Evolutionary conservation across 2,329 filamentous ascomycete genomes (phyloP).

Genomic region (Chalaropsis thielavioides): DNA sequence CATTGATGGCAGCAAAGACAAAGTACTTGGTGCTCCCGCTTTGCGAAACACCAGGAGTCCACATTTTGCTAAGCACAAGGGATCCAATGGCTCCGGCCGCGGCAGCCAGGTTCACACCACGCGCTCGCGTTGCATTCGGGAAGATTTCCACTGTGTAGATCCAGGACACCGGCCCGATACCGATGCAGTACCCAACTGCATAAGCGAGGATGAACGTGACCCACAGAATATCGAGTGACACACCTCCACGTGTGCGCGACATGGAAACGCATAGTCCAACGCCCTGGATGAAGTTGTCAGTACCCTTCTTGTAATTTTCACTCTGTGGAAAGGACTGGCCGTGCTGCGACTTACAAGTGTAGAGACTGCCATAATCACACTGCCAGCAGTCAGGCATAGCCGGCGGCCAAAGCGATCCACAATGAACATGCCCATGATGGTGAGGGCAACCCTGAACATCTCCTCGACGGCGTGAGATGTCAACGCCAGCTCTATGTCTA

Average conservation of each 20-base stretch:
- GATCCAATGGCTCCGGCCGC: conserved; percentile 41
- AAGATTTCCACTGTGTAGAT: conserved; percentile 49
- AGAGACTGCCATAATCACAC: conserved; percentile 37
- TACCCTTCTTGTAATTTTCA: not conserved
- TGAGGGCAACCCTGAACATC: conserved; percentile 42
- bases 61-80: conserved; percentile 39
- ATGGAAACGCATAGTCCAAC: conserved; percentile 19
- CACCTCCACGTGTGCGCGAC: not conserved
- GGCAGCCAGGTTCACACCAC: conserved; percentile 41
- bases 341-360: conserved; percentile 31
- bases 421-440: conserved; percentile 40
- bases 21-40: conserved; percentile 41
- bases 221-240: conserved; percentile 33
- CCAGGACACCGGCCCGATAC: conserved; percentile 43
- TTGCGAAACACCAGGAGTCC: conserved; percentile 23
- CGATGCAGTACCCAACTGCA: conserved; percentile 42
- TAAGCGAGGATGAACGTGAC: conserved; percentile 44
- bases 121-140: conserved; percentile 40
- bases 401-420: conserved; percentile 39
- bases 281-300: conserved; percentile 30
- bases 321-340: conserved; percentile 29
- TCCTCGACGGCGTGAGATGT: conserved; percentile 42
- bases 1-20: conserved; percentile 40
- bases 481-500: conserved; percentile 34
- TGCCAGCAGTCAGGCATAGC: conserved; percentile 35